These are phyloP conservation scores for Rhodotorula sp. DNA, from an alignment of 1,284 basidiomycete genomes.

Conservation along the genomic window DNA sequence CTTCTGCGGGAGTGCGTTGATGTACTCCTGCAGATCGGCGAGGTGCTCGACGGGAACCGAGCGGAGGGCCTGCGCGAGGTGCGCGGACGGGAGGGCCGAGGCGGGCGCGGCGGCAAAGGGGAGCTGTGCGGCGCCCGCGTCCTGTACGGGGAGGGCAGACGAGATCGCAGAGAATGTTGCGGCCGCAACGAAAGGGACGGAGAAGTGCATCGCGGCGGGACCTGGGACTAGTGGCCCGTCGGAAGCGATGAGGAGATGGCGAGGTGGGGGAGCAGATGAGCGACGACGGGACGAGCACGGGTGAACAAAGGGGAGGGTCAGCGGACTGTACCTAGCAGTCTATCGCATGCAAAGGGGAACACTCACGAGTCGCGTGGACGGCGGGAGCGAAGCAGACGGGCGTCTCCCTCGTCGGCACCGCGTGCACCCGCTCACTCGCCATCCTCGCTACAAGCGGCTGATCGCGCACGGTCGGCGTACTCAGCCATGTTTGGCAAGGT, in stretches of 20 bases:
- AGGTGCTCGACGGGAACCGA: conserved; percentile 9
- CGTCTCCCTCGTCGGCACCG: not conserved
- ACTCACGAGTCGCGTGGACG: not conserved
- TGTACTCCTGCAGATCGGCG: conserved; percentile 33
- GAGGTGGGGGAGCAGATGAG: conserved; percentile 1
- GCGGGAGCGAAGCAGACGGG: not conserved
- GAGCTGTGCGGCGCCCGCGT: conserved; percentile 3
- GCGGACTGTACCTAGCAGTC: not conserved
- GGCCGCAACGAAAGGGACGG: conserved; percentile 1
- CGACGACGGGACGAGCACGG: not conserved
- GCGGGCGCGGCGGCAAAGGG: conserved; percentile 6
- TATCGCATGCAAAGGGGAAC: not conserved
- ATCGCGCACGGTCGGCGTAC: not conserved
- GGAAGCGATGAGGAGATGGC: not conserved
- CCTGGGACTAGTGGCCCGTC: too few species aligned
- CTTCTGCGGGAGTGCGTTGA: conserved; percentile 40
- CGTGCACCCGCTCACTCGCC: not conserved
- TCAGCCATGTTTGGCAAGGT: conserved; percentile 24
- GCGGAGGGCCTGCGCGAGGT: conserved; percentile 4
- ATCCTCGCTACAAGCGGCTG: too few species aligned
- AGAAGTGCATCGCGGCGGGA: conserved; percentile 7
- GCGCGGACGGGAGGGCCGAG: conserved; percentile 7
- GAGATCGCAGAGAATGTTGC: conserved; percentile 2
- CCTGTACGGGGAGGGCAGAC: conserved; percentile 7
- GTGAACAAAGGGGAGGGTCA: not conserved